phyloP scores from a whole-genome alignment of 257 asterid species.

The Nicotiana benthamiana region DNA sequence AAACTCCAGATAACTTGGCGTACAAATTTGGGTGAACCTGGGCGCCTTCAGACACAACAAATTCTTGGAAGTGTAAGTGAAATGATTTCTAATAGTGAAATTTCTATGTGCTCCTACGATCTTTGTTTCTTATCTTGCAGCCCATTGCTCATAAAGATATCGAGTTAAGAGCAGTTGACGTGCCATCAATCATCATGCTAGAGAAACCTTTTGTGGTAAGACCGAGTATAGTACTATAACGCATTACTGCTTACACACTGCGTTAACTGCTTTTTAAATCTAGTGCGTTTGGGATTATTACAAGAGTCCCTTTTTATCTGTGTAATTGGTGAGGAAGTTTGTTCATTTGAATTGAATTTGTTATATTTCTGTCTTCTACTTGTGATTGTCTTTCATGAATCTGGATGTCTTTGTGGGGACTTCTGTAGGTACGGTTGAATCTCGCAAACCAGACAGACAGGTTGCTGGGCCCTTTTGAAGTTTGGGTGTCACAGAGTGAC shows the following conservation, averaged over 20 bases:
- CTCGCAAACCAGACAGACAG: conserved; percentile 76
- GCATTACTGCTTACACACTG: neutral
- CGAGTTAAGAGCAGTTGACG: conserved; percentile 66
- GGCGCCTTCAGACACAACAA: conserved; percentile 94
- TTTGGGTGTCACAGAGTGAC: conserved; percentile 66
- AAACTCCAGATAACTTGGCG: conserved; percentile 99
- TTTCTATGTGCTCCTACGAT: neutral
- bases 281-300: neutral
- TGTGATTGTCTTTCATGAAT: neutral
- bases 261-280: neutral
- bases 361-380: neutral
- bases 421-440: conserved; percentile 51
- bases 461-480: conserved; percentile 85
- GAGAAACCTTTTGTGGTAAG: conserved; percentile 85
- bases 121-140: conserved; percentile 28
- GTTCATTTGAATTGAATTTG: neutral
- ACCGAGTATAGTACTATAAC: neutral
- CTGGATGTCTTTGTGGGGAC: neutral
- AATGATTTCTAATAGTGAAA: neutral
- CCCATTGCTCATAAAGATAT: conserved; percentile 72
- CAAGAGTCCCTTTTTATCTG: neutral
- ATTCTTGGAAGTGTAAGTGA: conserved; percentile 92
- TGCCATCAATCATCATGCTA: conserved; percentile 62
- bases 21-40: conserved; percentile 98
- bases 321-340: neutral